These are phyloP conservation scores for Chloromonas sp. DNA, from an alignment of 163 green algal species.

Conservation along the genomic window DNA sequence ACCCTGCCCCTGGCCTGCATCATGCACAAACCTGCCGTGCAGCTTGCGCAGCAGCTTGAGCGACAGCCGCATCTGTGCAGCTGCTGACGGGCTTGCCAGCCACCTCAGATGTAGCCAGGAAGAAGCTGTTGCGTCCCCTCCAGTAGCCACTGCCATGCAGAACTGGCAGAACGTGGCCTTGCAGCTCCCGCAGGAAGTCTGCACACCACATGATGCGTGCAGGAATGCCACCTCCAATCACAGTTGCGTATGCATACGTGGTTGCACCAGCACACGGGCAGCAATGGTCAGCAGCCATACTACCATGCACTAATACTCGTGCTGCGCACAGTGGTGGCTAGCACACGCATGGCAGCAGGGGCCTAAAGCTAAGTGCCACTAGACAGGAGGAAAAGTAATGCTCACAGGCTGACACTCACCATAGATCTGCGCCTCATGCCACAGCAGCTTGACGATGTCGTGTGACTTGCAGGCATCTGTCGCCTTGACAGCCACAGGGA, in stretches of 20 bases:
- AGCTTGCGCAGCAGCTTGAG: neutral
- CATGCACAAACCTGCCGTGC: neutral
- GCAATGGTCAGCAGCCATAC: neutral
- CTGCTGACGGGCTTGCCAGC: neutral
- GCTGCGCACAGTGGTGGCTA: neutral
- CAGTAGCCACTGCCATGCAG: conserved; percentile 4
- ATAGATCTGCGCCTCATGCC: conserved; percentile 1
- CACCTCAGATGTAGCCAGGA: neutral
- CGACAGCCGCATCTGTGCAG: neutral
- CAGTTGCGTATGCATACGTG: neutral
- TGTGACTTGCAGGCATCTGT: neutral
- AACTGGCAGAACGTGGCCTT: neutral
- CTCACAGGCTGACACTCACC: neutral
- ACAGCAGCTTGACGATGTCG: neutral
- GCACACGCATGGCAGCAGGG: neutral
- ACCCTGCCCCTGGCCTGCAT: neutral
- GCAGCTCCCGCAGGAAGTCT: neutral
- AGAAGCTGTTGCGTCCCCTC: neutral
- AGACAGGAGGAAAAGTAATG: neutral
- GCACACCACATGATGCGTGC: neutral
- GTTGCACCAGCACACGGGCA: neutral
- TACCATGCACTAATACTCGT: neutral
- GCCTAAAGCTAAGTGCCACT: neutral
- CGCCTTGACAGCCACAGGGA: neutral
- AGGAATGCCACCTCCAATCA: neutral